phyloP scores from a whole-genome alignment of 2,329 filamentous ascomycete genomes.

The Didymella keratinophila region DNA sequence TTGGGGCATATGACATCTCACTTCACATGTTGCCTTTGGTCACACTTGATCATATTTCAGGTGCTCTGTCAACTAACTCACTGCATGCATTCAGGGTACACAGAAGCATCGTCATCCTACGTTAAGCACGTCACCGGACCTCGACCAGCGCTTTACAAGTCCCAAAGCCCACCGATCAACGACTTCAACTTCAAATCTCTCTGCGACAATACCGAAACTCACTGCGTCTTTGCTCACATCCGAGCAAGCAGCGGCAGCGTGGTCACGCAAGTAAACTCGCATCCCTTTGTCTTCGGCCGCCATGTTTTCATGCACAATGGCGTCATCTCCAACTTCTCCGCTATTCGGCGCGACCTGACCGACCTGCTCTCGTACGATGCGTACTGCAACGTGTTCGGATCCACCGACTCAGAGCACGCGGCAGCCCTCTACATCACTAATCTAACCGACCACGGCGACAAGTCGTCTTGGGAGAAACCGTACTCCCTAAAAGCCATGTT shows the following conservation, averaged over 20 bases:
- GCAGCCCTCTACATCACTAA: constrained; percentile 60
- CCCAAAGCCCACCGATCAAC: constrained; percentile 60
- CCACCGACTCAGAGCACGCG: constrained; percentile 62
- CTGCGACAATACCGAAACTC: constrained; percentile 60
- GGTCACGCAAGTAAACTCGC: constrained; percentile 61
- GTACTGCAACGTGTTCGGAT: constrained; percentile 59
- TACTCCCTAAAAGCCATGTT: constrained; percentile 56
- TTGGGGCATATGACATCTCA: not conserved
- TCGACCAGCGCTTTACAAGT: constrained; percentile 62
- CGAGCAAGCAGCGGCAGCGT: constrained; percentile 59
- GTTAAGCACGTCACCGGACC: constrained; percentile 47
- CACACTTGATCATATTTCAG: too few species aligned
- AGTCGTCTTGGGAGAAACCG: constrained; percentile 53
- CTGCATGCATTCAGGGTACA: constrained; percentile 52
- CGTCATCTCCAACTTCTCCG: constrained; percentile 56
- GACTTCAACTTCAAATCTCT: constrained; percentile 63
- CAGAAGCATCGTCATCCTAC: constrained; percentile 53
- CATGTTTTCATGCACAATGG: constrained; percentile 67
- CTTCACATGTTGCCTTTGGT: not conserved
- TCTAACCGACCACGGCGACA: constrained; percentile 51
- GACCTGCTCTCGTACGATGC: constrained; percentile 57
- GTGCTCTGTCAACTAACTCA: not conserved
- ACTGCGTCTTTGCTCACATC: constrained; percentile 62
- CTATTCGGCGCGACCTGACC: constrained; percentile 57
- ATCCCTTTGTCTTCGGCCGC: constrained; percentile 64